Percentiles rank a stretch among this genome's conserved stretches.
phyloP scores from a whole-genome alignment of 352 stramenopile species.

The Globisporangium cederbergense region DNA sequence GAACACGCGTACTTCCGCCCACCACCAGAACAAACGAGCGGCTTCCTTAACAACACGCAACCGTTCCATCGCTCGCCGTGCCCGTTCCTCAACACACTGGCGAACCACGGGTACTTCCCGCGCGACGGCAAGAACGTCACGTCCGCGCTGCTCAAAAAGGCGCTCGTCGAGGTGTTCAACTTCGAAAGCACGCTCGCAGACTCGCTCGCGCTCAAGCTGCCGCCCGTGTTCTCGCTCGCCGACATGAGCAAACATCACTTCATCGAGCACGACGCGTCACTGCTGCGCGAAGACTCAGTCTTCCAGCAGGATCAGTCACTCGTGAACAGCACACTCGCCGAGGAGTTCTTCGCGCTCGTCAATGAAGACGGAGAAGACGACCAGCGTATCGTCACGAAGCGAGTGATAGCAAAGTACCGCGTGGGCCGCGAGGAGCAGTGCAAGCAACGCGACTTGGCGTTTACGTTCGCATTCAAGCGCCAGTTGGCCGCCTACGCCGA shows the following conservation, averaged over 20 bases:
- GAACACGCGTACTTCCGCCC: conserved; percentile 41
- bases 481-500: conserved; percentile 44
- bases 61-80: conserved; percentile 51
- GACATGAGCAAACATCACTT: conserved; percentile 50
- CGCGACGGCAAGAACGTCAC: conserved; percentile 46
- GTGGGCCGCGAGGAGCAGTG: conserved; percentile 39
- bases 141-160: conserved; percentile 28
- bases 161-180: conserved; percentile 45
- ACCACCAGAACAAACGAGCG: conserved; percentile 27
- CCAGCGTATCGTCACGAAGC: conserved; percentile 26
- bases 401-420: conserved; percentile 15
- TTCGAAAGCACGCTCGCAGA: conserved; percentile 31
- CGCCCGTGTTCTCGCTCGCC: conserved; percentile 39
- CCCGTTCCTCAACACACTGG: conserved; percentile 56
- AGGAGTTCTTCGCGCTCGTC: conserved; percentile 25
- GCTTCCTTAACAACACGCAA: conserved; percentile 36
- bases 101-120: conserved; percentile 28
- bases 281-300: conserved; percentile 52
- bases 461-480: conserved; percentile 34
- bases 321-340: conserved; percentile 44
- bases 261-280: conserved; percentile 67
- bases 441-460: conserved; percentile 34
- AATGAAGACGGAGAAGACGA: conserved; percentile 14
- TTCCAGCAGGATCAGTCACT: conserved; percentile 34
- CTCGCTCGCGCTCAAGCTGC: conserved; percentile 19